phyloP scores from a whole-genome alignment of 345 rosid species.

The Carallia brachiata region DNA sequence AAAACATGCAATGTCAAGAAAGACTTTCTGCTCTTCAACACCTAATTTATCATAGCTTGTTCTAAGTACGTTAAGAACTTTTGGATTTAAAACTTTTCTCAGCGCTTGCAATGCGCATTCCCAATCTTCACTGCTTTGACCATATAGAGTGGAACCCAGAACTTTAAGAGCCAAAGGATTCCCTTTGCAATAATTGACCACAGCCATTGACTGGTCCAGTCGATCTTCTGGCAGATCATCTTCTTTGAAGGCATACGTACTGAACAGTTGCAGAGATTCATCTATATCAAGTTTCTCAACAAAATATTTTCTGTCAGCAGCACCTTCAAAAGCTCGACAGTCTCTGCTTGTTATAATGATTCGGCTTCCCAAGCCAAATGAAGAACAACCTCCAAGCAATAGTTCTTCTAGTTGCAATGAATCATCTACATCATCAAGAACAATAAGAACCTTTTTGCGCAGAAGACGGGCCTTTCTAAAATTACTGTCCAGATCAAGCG shows the following conservation, averaged over 20 bases:
- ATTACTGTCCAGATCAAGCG: neutral
- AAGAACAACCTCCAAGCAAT: too few species aligned
- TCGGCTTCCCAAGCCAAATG: too few species aligned
- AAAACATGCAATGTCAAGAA: too few species aligned
- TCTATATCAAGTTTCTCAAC: neutral
- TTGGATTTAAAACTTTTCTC: neutral
- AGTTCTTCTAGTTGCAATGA: too few species aligned
- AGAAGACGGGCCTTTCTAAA: neutral
- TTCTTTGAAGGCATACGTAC: neutral
- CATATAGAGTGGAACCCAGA: neutral
- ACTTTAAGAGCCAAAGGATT: conserved; percentile 14
- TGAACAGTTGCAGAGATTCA: conserved; percentile 13
- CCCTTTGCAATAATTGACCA: neutral
- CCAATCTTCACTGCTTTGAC: conserved; percentile 1
- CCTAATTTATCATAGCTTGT: too few species aligned
- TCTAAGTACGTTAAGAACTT: neutral
- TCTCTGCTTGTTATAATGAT: neutral
- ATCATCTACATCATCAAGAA: too few species aligned
- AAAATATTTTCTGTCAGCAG: neutral
- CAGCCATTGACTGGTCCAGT: neutral
- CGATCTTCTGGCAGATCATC: neutral
- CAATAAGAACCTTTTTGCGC: neutral
- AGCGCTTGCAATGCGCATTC: neutral
- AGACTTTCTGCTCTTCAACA: too few species aligned
- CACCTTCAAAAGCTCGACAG: neutral